Percentiles rank a stretch among this genome's conserved stretches.
Evolutionary conservation across 169 alveolate species (phyloP).

Genomic region (Eimeria nieschulzi): DNA sequence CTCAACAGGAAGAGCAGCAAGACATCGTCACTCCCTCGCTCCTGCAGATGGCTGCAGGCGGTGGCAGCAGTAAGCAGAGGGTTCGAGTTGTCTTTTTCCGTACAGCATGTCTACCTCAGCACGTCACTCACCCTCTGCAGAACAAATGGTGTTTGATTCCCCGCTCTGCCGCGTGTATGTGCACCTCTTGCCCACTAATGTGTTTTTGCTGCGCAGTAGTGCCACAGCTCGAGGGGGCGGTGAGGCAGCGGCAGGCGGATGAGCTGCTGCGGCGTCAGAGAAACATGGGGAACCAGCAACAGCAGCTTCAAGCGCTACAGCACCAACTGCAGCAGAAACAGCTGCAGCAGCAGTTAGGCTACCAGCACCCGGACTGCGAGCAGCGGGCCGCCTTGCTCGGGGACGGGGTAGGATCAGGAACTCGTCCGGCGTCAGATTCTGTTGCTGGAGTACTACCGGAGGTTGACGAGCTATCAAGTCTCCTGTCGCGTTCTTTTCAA

Average conservation of each 20-base stretch:
- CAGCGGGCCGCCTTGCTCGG: neutral
- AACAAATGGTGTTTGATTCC: too few relatives aligned
- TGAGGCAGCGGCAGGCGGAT: neutral
- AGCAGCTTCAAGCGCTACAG: neutral
- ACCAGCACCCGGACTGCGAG: neutral
- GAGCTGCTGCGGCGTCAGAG: neutral
- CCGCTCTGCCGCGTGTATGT: too few relatives aligned
- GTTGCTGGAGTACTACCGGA: neutral
- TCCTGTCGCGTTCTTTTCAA: neutral
- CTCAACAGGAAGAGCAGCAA: neutral
- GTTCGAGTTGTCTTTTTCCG: neutral
- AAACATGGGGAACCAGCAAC: neutral
- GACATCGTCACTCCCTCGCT: neutral
- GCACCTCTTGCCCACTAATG: neutral
- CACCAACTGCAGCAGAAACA: neutral
- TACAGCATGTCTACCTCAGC: neutral
- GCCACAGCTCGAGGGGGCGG: neutral
- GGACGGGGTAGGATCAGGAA: neutral
- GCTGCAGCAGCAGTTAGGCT: neutral
- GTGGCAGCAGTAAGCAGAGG: neutral
- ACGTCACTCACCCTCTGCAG: neutral
- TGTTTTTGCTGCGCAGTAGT: neutral
- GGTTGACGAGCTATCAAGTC: neutral
- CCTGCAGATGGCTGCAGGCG: neutral
- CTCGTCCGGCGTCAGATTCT: neutral